phyloP scores from a whole-genome alignment of 1,139 yeast genomes.

The Yamadazyma friedrichii region DNA sequence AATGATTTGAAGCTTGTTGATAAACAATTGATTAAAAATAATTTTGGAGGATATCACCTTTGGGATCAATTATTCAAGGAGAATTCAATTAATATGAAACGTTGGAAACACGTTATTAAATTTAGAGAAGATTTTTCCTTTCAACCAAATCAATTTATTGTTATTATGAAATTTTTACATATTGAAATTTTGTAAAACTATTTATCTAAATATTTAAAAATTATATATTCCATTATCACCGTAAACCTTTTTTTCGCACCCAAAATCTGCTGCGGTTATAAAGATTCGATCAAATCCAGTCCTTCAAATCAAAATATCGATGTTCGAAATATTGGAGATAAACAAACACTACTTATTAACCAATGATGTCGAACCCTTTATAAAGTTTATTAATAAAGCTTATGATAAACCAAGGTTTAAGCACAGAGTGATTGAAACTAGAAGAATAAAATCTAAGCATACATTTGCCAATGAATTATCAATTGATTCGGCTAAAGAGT shows the following conservation, averaged over 20 bases:
- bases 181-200: slow-evolving; percentile 14
- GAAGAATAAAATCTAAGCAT: slow-evolving; percentile 35
- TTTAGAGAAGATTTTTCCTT: slow-evolving; percentile 38
- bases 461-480: slow-evolving; percentile 29
- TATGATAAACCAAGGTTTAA: slow-evolving; percentile 46
- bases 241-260: background rate
- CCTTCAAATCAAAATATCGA: background rate
- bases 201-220: too few relatives aligned
- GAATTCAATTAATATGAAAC: slow-evolving; percentile 38
- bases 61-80: slow-evolving; percentile 44
- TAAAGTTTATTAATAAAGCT: slow-evolving; percentile 39
- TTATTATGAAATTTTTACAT: slow-evolving; percentile 39
- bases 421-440: slow-evolving; percentile 40
- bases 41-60: slow-evolving; percentile 43
- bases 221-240: too few relatives aligned
- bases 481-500: slow-evolving; percentile 17
- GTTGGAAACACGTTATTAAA: slow-evolving; percentile 48
- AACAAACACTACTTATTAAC: background rate
- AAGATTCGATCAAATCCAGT: background rate
- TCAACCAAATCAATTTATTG: slow-evolving; percentile 45
- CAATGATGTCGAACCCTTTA: slow-evolving; percentile 3
- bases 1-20: slow-evolving; percentile 14
- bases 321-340: slow-evolving; percentile 4
- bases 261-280: background rate
- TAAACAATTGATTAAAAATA: slow-evolving; percentile 18